Evolutionary conservation across 1,284 basidiomycete species (phyloP), one percentile per base, ranked within the genome.

Genomic region (Tilletia caries): DNA sequence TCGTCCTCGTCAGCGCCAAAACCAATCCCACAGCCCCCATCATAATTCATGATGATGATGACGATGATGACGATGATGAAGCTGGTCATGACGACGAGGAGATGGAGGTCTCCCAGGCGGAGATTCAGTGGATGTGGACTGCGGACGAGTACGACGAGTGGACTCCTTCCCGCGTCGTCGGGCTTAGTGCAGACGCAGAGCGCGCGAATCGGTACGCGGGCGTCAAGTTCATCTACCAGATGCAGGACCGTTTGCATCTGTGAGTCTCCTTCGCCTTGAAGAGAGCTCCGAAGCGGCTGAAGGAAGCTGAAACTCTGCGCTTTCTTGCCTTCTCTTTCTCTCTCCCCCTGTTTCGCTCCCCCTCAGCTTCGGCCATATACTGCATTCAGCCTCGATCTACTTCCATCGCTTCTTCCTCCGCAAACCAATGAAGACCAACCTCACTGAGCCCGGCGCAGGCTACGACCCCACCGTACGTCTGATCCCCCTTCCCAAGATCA

Each of bases 351-450:
- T n/a, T n/a, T n/a, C n/a, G n/a, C n/a, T n/a, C 15, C 1, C 27
- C 6, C 8, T 5, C 29, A 62, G 58, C 32, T 62, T 33, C 29
- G 58, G 58, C 18, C 18, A 32, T 29, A 23, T 33, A 3, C 33
- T 62, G 32, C 58, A 62, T 23, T 13, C 32, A 1, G 92, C 92
- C 20, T 91, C 92, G 33, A 91, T 91, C 3, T 92, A 92, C 87
- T 91, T 95, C 73, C 94, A 96, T 84, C 89, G 94, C 15, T 96
- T 96, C 85, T 96, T 92, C 85, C 94, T 96, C 92, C 88, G 94
- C 67, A 90, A 89, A 79, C 89, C 92, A n/a, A 87, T 93, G 86
- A 64, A 62, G 58, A 33, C 58, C 18, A 34, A 62, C 6, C 8
- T 62, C 32, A 8, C 58, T 3, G 58, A 54, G 23, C 52, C 52